Conservation (phyloP, 169 alveolate species). For the Theileria luwenshuni region DNA sequence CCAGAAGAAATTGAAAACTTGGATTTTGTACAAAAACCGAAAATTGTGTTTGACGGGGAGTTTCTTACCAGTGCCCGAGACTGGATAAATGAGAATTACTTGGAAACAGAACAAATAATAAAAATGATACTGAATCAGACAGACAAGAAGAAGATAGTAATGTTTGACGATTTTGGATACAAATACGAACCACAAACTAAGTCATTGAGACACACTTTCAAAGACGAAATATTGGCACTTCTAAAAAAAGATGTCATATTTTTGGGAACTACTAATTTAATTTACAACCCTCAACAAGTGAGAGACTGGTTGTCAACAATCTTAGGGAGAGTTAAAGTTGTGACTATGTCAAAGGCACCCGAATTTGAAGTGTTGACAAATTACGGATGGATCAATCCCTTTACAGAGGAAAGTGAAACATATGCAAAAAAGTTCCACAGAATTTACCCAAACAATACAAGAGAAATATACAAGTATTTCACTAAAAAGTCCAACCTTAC, state of each 20-base stretch:
- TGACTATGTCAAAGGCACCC: conserved; percentile 10
- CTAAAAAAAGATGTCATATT: not conserved
- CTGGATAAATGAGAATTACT: conserved; percentile 1
- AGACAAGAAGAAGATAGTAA: not conserved
- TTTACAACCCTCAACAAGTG: conserved; percentile 27
- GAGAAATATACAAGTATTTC: not conserved
- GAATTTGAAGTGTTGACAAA: conserved; percentile 8
- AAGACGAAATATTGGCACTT: conserved; percentile 1
- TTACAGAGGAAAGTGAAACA: not conserved
- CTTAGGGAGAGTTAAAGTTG: not conserved
- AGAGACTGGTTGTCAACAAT: not conserved
- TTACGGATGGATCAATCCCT: conserved; percentile 1
- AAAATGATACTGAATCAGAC: not conserved
- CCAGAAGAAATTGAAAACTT: not conserved
- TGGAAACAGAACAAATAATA: not conserved
- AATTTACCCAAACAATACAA: not conserved
- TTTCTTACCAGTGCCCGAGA: not conserved
- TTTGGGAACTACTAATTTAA: conserved; percentile 8
- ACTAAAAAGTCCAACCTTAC: conserved; percentile 12
- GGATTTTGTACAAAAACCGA: not conserved
- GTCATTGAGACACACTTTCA: not conserved
- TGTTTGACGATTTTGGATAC: conserved; percentile 7
- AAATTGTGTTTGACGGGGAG: not conserved
- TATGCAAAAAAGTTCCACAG: not conserved
- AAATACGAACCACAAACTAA: not conserved